Conservation (phyloP, 2,329 filamentous ascomycete species). For the Gnomoniopsis sp. region DNA sequence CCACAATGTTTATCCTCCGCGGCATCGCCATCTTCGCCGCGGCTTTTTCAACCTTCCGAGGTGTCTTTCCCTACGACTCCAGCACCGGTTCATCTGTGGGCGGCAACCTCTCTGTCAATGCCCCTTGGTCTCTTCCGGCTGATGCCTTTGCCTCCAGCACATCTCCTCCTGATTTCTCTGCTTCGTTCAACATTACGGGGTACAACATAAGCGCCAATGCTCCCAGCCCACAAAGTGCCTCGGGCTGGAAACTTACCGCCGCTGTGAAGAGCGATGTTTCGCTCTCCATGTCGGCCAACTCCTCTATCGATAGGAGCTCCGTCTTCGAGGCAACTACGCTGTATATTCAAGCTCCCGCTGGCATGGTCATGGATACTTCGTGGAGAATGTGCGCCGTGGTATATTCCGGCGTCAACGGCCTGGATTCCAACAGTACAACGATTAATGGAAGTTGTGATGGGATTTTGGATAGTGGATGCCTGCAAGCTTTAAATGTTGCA, state of each 20-base stretch:
- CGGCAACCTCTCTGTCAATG: background rate
- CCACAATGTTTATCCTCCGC: background rate
- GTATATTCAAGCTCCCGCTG: background rate
- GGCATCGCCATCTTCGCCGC: background rate
- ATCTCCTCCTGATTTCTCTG: background rate
- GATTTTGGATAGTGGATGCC: constrained; percentile 1
- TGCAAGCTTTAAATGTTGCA: constrained; percentile 2
- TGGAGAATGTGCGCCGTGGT: constrained; percentile 11
- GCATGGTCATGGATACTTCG: background rate
- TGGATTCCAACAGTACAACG: background rate
- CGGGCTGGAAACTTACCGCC: constrained; percentile 9
- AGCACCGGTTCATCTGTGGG: background rate
- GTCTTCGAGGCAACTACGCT: constrained; percentile 10
- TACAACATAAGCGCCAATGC: constrained; percentile 6
- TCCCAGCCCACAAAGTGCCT: background rate
- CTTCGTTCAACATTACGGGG: constrained; percentile 5
- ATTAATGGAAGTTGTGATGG: background rate
- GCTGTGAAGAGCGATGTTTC: constrained; percentile 2
- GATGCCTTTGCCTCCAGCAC: constrained; percentile 7
- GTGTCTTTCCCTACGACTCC: background rate
- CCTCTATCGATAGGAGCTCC: constrained; percentile 1
- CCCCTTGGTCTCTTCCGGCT: constrained; percentile 3
- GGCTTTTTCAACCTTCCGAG: background rate
- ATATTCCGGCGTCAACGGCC: background rate
- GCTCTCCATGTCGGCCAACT: constrained; percentile 1